Evolutionary conservation across 139 green algal genomes (phyloP), one percentile per base, ranked within the genome.

Genomic region (Raphidocelis subcapitata): DNA sequence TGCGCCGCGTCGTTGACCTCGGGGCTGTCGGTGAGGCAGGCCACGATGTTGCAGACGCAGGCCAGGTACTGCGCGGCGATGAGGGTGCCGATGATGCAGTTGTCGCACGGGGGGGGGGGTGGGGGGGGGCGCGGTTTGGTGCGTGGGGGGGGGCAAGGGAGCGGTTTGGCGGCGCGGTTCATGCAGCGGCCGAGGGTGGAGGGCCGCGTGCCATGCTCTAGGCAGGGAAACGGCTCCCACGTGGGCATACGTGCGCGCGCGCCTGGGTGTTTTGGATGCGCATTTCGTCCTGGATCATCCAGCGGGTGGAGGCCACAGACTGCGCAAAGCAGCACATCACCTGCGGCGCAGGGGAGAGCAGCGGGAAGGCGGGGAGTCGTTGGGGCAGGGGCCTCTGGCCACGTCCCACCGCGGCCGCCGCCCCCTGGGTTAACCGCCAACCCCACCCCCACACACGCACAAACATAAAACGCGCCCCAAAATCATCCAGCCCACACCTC

Each of bases 231-330:
- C n/a, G n/a, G n/a, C n/a, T n/a, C n/a, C n/a, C n/a, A n/a, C n/a
- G n/a, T n/a, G n/a, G n/a, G n/a, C n/a, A n/a, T n/a, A n/a, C 26
- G 29, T 20, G 41, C 12, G 8, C 8, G 41, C 41, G 8, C 12
- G 12, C 41, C 41, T 49, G 46, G 20, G 52, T 75, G 41, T 33
- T 90, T 51, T 73, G 62, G 55, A 92, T 82, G 49, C 80, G 77
- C 80, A 87, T 79, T 67, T 97, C 90, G 57, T 97, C 92, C 75
- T 95, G 90, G 51, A 97, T 88, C 76, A 89, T 89, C 82, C 83
- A 97, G 63, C 92, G 80, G 0, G 83, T 88, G 36, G 63, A 74
- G 1, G 80, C 77, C 15, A 88, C 83, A 26, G 63, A 79, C 67
- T 87, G 80, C 15, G 85, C 79, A 60, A 91, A 92, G 82, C 85